Evolutionary conservation across 352 stramenopile species (phyloP).

Genomic region (Globisporangium echinulatum): DNA sequence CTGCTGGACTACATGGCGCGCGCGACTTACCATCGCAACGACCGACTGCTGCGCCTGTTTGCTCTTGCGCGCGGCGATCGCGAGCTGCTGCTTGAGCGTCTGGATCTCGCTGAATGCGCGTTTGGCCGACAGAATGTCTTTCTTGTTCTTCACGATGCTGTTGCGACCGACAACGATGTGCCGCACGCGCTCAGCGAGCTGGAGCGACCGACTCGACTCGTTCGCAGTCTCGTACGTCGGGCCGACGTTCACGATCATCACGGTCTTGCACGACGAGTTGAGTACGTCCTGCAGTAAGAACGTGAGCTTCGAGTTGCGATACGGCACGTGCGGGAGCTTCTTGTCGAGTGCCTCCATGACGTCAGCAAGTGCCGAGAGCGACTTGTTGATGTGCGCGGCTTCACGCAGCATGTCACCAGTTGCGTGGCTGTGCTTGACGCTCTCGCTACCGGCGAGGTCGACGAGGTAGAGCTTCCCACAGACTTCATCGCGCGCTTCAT

Average conservation of each 20-base stretch:
- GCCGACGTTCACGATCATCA: constrained; percentile 93
- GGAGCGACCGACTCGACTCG: constrained; percentile 85
- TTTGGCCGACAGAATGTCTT: constrained; percentile 86
- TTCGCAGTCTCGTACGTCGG: constrained; percentile 74
- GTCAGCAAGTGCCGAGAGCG: constrained; percentile 90
- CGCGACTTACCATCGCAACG: constrained; percentile 82
- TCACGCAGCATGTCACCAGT: constrained; percentile 78
- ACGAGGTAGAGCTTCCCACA: constrained; percentile 90
- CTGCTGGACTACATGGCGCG: constrained; percentile 8
- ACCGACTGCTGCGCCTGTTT: constrained; percentile 88
- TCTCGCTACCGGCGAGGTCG: constrained; percentile 89
- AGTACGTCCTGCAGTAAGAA: constrained; percentile 93
- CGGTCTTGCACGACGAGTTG: constrained; percentile 87
- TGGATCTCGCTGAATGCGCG: constrained; percentile 93
- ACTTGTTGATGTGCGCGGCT: constrained; percentile 84
- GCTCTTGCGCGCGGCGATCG: constrained; percentile 75
- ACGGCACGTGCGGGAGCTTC: constrained; percentile 92
- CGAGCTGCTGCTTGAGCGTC: constrained; percentile 90
- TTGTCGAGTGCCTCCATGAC: constrained; percentile 90
- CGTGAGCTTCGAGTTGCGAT: constrained; percentile 98
- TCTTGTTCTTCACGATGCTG: constrained; percentile 81
- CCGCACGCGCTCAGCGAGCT: constrained; percentile 78
- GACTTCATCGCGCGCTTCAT: constrained; percentile 36
- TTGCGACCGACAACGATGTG: constrained; percentile 78
- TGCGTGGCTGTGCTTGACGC: constrained; percentile 89